Evolutionary conservation across 164 flowering plant species (phyloP), one percentile per base, ranked within the genome.

Genomic region (Kalanchoe fedtschenkoi): DNA sequence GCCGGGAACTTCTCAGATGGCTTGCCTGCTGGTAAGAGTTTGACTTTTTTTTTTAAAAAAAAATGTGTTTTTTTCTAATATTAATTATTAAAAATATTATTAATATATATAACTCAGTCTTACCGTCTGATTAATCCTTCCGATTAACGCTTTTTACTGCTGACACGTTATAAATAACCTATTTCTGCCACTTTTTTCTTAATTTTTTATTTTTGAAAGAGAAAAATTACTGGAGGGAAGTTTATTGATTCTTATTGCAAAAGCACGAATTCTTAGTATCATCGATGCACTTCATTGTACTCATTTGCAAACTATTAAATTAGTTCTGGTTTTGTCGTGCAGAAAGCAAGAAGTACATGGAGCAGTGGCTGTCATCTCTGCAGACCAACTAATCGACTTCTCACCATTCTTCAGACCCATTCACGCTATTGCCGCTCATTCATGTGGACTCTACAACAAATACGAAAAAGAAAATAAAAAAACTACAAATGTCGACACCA

Each of bases 1-100:
- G 47, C 72, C 44, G 65, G 68, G 64, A 72, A 70, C 43, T 67
- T 74, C 58, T 68, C 66, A 24, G 53, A 66, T 64, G 76, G 68
- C 43, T 38, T 69, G 34, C 70, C 69, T 58, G 37, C 80, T 66
- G 81, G 84, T 78, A 74, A 29, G 65, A 65, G 9, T 58, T 58
- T 2, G 3, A 16, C 24, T 16, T 15, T 58, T 33, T 0, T 2
- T 35, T 5, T 21, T 7, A n/a, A n/a, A n/a, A n/a, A n/a, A n/a
- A n/a, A n/a, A n/a, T n/a, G n/a, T n/a, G n/a, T n/a, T n/a, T n/a
- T n/a, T n/a, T n/a, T n/a, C n/a, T n/a, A n/a, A n/a, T n/a, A n/a
- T n/a, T n/a, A n/a, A n/a, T n/a, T n/a, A n/a, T n/a, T n/a, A n/a
- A n/a, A n/a, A n/a, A n/a, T n/a, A n/a, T n/a, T n/a, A n/a, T n/a